Evolutionary conservation across 805 yeast genomes (phyloP), one percentile per base, ranked within the genome.

Genomic region (Monosporozyma unispora): DNA sequence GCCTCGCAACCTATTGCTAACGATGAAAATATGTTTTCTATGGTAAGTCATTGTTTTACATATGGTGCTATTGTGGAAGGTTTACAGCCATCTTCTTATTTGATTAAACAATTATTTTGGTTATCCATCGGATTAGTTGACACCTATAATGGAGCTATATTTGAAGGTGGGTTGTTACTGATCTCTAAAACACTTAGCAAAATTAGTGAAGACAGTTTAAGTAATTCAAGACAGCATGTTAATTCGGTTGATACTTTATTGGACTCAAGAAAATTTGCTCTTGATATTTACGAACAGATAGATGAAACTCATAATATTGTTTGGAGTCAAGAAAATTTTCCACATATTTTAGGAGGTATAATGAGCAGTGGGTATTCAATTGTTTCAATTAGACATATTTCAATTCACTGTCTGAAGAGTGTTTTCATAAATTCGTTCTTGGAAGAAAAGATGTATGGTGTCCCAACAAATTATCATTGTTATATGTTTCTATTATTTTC

Each of bases 321-420:
- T 9, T 63, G 81, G 49, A 67, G 70, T 0, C 61, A 60, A 29
- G 67, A 67, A 2, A 81, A 77, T 57, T 74, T 82, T 54, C 80
- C 82, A 49, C 70, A 73, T 27, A 70, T 78, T 18, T 60, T 83
- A 33, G 61, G 79, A 28, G 68, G 70, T 42, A 58, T 76, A 19
- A 64, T 78, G 18, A 69, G 77, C 3, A 80, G 76, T 57, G 91
- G 90, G 0, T 62, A 83, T 39, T 74, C 77, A 35, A 64, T 79
- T 8, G 79, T 87, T 7, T 80, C 77, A 49, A 70, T 82, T 19
- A 76, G 75, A 50, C 74, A 72, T 9, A 66, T 72, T 2, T 75
- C 86, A 0, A 58, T 78, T 31, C 67, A 65, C 1, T 69, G 77
- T 22, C 57, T 82, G 55, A 70, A 68, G 45, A 58, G 64, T 0